Base-by-base conservation (phyloP, 176 grass and related monocot species). In the Zoysia pacifica region DNA sequence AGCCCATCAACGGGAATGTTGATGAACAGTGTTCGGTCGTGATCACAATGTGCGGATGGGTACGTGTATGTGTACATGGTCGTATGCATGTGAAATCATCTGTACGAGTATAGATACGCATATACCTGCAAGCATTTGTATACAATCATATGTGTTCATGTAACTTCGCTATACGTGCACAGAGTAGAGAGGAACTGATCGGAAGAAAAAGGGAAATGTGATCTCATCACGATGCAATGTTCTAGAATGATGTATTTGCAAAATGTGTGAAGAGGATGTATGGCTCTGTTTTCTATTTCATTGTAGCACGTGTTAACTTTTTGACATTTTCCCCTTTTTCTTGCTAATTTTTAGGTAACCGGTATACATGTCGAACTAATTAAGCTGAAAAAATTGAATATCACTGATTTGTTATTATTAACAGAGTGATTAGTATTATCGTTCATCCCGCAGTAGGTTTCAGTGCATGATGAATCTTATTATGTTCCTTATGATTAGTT, bases 111-210 rank as follows among this genome's bases (percentile, higher is more conserved):
- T 37, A 70, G 67, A 69, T 70, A 48, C 5, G 45, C 35, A 47
- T 5, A 49, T 70, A 48, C 28, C 0, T 28, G 28, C 28, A 28
- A 28, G 28, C 28, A 28, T 28, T 28, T 69, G n/a, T 46, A 13
- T 48, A 70, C 49, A 49, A n/a, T 47, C 18, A 36, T 5, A 37
- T 48, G 45, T 48, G 74, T 13, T 38, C 74, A 48, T 62, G 74
- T 63, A 63, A 63, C 58, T 38, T 16, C 56, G 35, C 4, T 55
- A 2, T 55, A 55, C 52, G 14, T 55, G 18, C 52, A 55, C 11
- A 45, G 43, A 18, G 58, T 47, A 62, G 58, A 87, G 16, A 58
- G 54, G 54, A 70, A 10, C 39, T 28, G 70, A 18, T 69, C 5
- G n/a, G 45, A 70, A 4, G 55, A 56, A 42, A 10, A 20, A 11